Percentiles rank a stretch among this genome's conserved stretches.
These are phyloP conservation scores for Annona cherimola DNA, from an alignment of 164 flowering plant species.

Conservation along the genomic window DNA sequence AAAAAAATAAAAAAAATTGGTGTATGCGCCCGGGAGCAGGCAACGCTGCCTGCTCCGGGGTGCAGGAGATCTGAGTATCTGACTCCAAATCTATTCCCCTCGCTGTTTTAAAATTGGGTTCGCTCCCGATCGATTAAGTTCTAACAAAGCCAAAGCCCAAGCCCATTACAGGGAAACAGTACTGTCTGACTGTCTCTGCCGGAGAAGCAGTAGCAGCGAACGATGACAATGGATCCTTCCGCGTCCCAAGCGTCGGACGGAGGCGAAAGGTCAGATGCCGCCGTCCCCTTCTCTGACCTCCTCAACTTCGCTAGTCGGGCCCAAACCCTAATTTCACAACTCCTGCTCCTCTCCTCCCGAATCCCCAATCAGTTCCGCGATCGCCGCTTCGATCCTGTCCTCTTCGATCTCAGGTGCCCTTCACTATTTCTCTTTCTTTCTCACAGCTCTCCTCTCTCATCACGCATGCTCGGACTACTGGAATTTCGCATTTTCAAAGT, in stretches of 20 bases:
- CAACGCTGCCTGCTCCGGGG: too few relatives aligned
- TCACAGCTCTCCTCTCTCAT: background rate
- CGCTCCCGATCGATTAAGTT: too few relatives aligned
- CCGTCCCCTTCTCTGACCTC: conserved; percentile 14
- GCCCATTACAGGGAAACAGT: too few relatives aligned
- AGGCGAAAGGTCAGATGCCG: conserved; percentile 7
- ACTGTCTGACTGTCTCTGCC: too few relatives aligned
- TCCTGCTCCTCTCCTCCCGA: conserved; percentile 18
- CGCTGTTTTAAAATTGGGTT: too few relatives aligned
- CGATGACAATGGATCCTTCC: background rate
- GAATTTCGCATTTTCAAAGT: too few relatives aligned
- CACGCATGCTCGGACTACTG: too few relatives aligned
- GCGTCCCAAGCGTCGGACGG: conserved; percentile 5
- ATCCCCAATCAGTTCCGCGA: conserved; percentile 22
- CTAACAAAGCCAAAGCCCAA: too few relatives aligned
- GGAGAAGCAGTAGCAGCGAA: background rate
- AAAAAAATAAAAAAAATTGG: too few relatives aligned
- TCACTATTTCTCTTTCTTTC: background rate
- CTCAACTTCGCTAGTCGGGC: conserved; percentile 22
- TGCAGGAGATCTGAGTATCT: too few relatives aligned
- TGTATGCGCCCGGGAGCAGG: too few relatives aligned
- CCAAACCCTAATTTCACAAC: conserved; percentile 24
- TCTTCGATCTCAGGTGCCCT: conserved; percentile 25
- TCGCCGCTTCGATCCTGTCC: conserved; percentile 22
- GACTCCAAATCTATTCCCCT: too few relatives aligned